Percentiles rank a stretch among this genome's conserved stretches.
phyloP scores from a whole-genome alignment of 2,329 filamentous ascomycete species.

The Polychaeton citri region DNA sequence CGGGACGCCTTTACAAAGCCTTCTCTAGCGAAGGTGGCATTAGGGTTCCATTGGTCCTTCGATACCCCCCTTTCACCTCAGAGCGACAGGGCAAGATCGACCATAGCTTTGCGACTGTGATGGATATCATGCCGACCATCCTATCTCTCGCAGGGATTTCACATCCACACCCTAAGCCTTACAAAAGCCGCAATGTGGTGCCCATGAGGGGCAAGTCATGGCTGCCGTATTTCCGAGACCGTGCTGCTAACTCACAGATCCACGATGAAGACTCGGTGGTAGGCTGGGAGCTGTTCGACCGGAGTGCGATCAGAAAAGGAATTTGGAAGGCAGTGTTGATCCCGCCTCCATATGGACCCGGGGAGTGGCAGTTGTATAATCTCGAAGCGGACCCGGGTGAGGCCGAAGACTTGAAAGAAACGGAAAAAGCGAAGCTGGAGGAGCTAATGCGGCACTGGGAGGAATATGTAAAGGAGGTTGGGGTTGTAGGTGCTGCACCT shows the following conservation, averaged over 20 bases:
- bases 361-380: constrained; percentile 25
- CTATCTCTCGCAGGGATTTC: constrained; percentile 21
- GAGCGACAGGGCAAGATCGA: no score
- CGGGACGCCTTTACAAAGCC: constrained; percentile 11
- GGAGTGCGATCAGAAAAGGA: constrained; percentile 22
- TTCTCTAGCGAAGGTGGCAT: constrained; percentile 19
- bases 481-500: no score
- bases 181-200: constrained; percentile 19
- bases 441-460: constrained; percentile 15
- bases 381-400: constrained; percentile 21
- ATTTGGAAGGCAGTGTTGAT: constrained; percentile 23
- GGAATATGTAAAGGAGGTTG: constrained; percentile 19
- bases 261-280: constrained; percentile 15
- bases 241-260: constrained; percentile 4
- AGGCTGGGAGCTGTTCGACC: constrained; percentile 25
- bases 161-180: constrained; percentile 19
- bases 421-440: constrained; percentile 14
- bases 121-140: constrained; percentile 25
- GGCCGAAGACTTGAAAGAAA: constrained; percentile 16
- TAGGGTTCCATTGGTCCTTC: constrained; percentile 24
- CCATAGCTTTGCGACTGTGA: constrained; percentile 22
- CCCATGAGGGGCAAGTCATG: constrained; percentile 20
- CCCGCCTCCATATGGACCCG: constrained; percentile 15
- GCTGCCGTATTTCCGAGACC: constrained; percentile 12
- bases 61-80: constrained; percentile 15